Conservation (phyloP, 2,329 filamentous ascomycete species). For the Remersonia thermophila region DNA sequence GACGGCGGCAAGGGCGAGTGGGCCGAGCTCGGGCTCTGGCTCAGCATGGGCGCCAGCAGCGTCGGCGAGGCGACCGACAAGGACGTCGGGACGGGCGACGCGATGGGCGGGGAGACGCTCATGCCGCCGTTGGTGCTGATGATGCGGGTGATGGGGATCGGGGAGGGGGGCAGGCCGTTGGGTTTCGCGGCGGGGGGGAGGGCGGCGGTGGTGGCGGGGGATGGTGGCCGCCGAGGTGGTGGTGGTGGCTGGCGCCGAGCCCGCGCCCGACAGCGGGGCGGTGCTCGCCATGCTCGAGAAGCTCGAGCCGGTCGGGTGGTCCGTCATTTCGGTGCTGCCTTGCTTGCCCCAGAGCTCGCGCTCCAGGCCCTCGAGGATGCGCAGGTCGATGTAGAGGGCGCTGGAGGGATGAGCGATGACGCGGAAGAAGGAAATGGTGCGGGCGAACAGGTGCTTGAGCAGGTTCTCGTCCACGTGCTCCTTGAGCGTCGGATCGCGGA, state of each 20-base stretch:
- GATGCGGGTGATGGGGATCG: background rate
- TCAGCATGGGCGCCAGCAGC: background rate
- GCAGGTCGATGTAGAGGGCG: conserved; percentile 59
- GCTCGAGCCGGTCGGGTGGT: conserved; percentile 12
- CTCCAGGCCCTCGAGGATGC: conserved; percentile 52
- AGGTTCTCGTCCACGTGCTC: conserved; percentile 42
- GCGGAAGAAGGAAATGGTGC: conserved; percentile 66
- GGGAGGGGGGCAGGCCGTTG: background rate
- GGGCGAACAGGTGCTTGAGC: conserved; percentile 50
- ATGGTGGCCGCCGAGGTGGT: background rate
- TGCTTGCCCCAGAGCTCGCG: conserved; percentile 25
- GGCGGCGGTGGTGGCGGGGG: background rate
- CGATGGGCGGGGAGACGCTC: conserved; percentile 3
- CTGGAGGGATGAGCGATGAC: conserved; percentile 61
- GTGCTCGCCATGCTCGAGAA: conserved; percentile 13
- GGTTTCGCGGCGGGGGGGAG: background rate
- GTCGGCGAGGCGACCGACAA: background rate
- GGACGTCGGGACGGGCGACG: background rate
- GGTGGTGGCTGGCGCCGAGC: background rate
- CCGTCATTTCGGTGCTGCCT: conserved; percentile 6
- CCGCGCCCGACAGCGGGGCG: background rate
- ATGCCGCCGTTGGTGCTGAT: background rate
- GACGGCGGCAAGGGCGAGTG: too few species aligned
- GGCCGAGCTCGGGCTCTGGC: too few species aligned
- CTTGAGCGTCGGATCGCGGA: conserved; percentile 50